phyloP scores from a whole-genome alignment of 495 filamentous ascomycete genomes.

The Chaetomium tenue region DNA sequence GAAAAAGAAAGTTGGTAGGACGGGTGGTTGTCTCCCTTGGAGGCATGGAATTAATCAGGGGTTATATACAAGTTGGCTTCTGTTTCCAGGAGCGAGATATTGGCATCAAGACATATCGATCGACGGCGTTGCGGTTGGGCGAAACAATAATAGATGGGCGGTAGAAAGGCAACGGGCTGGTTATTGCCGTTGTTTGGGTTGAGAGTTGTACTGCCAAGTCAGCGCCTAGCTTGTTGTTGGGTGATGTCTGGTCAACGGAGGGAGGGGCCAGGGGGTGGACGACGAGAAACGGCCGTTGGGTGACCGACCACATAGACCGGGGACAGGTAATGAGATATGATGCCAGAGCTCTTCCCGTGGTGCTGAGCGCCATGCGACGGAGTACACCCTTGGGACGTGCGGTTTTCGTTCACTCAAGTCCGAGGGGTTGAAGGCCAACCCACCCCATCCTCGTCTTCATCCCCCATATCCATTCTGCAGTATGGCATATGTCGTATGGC shows the following conservation, averaged over 20 bases:
- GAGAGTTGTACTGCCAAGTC: too few species aligned
- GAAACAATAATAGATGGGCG: not conserved
- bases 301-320: not conserved
- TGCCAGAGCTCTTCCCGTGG: not conserved
- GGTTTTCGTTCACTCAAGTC: not conserved
- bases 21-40: not conserved
- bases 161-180: not conserved
- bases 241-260: not conserved
- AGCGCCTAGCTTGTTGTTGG: not conserved
- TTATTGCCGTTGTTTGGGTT: not conserved
- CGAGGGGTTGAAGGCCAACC: not conserved
- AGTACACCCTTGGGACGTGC: not conserved
- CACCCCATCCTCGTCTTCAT: not conserved
- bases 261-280: not conserved
- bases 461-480: too few species aligned
- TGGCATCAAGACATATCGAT: slow-evolving; percentile 1
- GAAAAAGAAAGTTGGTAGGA: not conserved
- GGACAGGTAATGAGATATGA: not conserved
- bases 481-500: too few species aligned
- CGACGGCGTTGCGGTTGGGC: slow-evolving; percentile 2
- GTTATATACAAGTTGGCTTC: not conserved
- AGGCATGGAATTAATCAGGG: slow-evolving; percentile 2
- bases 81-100: not conserved
- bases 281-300: not conserved
- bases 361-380: not conserved